Evolutionary conservation across 306 rosid species (phyloP).

Genomic region (Castanea sativa): DNA sequence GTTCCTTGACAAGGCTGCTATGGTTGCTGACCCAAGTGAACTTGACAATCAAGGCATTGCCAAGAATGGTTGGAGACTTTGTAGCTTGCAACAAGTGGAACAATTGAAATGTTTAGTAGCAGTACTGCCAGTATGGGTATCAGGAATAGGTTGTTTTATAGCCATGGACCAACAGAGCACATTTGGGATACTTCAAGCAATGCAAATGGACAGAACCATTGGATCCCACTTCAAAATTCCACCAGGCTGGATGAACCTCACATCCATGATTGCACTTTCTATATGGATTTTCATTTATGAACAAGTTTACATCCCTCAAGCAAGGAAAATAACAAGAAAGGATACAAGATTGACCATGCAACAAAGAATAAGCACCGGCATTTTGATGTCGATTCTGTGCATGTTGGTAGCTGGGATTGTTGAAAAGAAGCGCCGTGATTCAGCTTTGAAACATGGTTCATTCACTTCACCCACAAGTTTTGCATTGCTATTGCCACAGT

Average conservation of each 20-base stretch:
- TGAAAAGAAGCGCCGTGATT: slow-evolving; percentile 51
- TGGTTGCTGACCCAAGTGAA: slow-evolving; percentile 47
- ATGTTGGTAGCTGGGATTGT: slow-evolving; percentile 64
- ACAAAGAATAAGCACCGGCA: slow-evolving; percentile 60
- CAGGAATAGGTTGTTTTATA: slow-evolving; percentile 61
- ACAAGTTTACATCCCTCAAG: slow-evolving; percentile 40
- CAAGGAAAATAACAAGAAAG: slow-evolving; percentile 11
- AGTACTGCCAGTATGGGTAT: slow-evolving; percentile 61
- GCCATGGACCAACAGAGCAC: slow-evolving; percentile 62
- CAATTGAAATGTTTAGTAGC: slow-evolving; percentile 62
- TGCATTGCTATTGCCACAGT: slow-evolving; percentile 54
- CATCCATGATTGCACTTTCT: slow-evolving; percentile 66
- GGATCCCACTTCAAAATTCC: slow-evolving; percentile 65
- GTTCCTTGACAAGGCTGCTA: slow-evolving; percentile 66
- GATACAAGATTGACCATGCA: slow-evolving; percentile 39
- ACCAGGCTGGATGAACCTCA: slow-evolving; percentile 67
- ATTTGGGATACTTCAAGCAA: slow-evolving; percentile 67
- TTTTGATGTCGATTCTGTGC: slow-evolving; percentile 54
- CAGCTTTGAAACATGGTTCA: slow-evolving; percentile 31
- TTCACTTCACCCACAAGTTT: slow-evolving; percentile 53
- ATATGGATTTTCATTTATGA: slow-evolving; percentile 70
- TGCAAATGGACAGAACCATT: slow-evolving; percentile 53
- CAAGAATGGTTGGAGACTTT: slow-evolving; percentile 59
- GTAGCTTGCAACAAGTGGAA: slow-evolving; percentile 78
- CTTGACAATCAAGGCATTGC: slow-evolving; percentile 40